Conservation (phyloP, 139 green algal species). For the Chlorella sorokiniana region DNA sequence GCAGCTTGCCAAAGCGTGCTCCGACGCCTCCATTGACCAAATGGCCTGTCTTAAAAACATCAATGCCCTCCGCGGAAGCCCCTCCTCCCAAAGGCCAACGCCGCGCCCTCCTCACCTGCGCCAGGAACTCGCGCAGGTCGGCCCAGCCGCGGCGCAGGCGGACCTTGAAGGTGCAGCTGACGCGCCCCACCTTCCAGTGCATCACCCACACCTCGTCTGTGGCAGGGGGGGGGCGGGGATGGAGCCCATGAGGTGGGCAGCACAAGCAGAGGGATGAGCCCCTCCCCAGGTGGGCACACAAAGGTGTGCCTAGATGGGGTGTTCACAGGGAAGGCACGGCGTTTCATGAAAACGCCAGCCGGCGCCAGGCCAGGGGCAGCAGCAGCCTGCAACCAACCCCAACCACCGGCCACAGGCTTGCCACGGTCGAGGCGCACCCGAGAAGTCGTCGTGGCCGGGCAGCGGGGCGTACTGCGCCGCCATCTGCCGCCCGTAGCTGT, state of each 20-base stretch:
- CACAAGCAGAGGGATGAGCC: background rate
- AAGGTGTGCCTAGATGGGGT: too few relatives aligned
- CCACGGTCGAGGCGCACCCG: background rate
- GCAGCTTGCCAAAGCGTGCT: background rate
- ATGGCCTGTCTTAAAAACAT: too few relatives aligned
- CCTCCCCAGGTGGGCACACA: background rate
- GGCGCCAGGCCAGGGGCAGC: background rate
- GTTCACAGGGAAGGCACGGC: too few relatives aligned
- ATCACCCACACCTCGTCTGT: slow-evolving; percentile 35
- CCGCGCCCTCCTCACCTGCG: background rate
- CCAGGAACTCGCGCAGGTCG: slow-evolving; percentile 33
- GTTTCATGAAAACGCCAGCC: background rate
- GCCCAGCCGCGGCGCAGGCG: slow-evolving; percentile 43
- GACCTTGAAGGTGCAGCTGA: slow-evolving; percentile 46
- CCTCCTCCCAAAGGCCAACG: background rate
- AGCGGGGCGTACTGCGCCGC: slow-evolving; percentile 36
- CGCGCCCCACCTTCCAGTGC: slow-evolving; percentile 36
- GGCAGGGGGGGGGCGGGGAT: background rate
- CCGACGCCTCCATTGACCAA: too few relatives aligned
- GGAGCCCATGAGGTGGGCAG: background rate
- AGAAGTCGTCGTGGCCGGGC: slow-evolving; percentile 18
- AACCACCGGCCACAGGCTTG: too few relatives aligned
- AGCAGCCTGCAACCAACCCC: background rate
- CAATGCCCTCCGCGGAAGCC: background rate
- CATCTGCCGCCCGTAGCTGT: slow-evolving; percentile 16